Conservation (phyloP, 176 grass and related monocot genomes). For the Juncus effusus region DNA sequence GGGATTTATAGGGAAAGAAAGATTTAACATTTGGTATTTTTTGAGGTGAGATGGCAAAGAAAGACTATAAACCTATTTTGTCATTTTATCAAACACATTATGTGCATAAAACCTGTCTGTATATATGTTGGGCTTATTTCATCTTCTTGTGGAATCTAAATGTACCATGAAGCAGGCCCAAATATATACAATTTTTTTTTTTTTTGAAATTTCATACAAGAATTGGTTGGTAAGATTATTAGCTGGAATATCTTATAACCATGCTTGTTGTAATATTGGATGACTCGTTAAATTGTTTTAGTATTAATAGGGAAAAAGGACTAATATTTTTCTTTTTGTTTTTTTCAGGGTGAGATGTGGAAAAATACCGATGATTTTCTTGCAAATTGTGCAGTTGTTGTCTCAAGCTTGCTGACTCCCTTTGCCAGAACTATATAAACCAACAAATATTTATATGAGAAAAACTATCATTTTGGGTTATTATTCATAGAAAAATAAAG, state of each 20-base stretch:
- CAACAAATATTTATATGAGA: slow-evolving; percentile 18
- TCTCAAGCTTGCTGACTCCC: slow-evolving; percentile 95
- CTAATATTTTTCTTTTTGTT: neutral
- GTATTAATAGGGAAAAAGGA: too few species aligned
- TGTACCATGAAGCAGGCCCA: too few species aligned
- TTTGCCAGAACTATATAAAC: slow-evolving; percentile 82
- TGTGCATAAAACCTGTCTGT: too few species aligned
- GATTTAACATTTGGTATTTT: neutral
- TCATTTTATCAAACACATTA: too few species aligned
- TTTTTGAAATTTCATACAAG: neutral
- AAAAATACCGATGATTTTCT: slow-evolving; percentile 84
- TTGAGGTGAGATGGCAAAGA: slow-evolving; percentile 16
- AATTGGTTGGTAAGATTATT: neutral
- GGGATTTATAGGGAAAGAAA: too few species aligned
- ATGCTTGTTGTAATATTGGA: neutral
- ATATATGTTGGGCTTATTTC: too few species aligned
- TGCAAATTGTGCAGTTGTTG: slow-evolving; percentile 98
- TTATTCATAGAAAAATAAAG: too few species aligned
- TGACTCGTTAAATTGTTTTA: too few species aligned
- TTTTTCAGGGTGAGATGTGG: slow-evolving; percentile 14
- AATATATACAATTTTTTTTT: neutral
- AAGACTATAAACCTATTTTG: too few species aligned
- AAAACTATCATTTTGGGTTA: too few species aligned
- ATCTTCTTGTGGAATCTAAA: too few species aligned
- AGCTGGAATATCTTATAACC: neutral